phyloP scores from a whole-genome alignment of 2,329 filamentous ascomycete genomes.

The Pseudocercospora eumusae region DNA sequence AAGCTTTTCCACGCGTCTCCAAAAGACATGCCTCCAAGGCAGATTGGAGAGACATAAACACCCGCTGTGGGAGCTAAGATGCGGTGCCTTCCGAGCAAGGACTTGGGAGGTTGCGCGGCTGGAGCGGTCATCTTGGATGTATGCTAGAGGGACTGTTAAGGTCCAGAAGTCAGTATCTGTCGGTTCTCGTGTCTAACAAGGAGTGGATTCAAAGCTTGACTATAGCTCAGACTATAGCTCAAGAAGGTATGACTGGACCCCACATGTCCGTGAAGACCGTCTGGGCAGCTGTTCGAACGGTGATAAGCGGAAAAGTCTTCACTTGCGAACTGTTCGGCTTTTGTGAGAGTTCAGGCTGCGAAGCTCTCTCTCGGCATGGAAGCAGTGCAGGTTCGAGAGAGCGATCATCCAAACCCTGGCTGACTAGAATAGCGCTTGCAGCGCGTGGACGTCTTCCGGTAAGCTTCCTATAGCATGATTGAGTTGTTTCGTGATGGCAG shows the following conservation, averaged over 20 bases:
- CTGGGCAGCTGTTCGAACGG: neutral
- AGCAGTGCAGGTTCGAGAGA: no score
- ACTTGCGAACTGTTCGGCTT: neutral
- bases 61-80: slow-evolving; percentile 52
- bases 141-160: neutral
- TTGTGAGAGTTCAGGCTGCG: no score
- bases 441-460: no score
- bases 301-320: neutral
- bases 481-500: no score
- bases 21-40: slow-evolving; percentile 57
- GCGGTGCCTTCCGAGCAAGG: slow-evolving; percentile 52
- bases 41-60: slow-evolving; percentile 55
- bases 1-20: slow-evolving; percentile 49
- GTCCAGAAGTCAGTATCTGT: neutral
- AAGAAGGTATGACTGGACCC: neutral
- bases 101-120: slow-evolving; percentile 38
- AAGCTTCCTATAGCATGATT: no score
- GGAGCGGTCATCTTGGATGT: slow-evolving; percentile 4
- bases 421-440: no score
- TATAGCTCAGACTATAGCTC: no score
- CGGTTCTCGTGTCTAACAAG: neutral
- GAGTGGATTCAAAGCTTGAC: neutral
- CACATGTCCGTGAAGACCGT: slow-evolving; percentile 1
- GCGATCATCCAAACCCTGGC: no score
- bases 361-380: no score